These are phyloP conservation scores for Lathyrus tuberosus DNA, from an alignment of 306 rosid genomes.

Conservation along the genomic window DNA sequence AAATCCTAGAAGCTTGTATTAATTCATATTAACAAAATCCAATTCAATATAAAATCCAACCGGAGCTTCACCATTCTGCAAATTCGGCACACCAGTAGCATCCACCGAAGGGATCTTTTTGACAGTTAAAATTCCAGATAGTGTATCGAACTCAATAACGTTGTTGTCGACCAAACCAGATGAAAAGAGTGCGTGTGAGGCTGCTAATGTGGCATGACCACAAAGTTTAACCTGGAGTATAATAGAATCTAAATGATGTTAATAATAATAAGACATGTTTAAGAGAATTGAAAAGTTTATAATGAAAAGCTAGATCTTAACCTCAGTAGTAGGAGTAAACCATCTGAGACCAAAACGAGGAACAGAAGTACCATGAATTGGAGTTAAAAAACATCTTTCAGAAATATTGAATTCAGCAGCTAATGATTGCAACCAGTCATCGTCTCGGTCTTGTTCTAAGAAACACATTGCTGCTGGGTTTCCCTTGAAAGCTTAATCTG, in stretches of 20 bases:
- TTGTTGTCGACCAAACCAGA: slow-evolving; percentile 49
- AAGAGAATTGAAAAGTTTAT: not conserved
- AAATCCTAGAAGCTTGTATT: too few species aligned
- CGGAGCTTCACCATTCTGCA: not conserved
- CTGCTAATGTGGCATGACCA: slow-evolving; percentile 88
- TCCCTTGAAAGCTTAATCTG: slow-evolving; percentile 71
- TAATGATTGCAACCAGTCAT: slow-evolving; percentile 59
- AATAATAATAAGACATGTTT: not conserved
- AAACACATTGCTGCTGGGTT: slow-evolving; percentile 79
- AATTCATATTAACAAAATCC: too few species aligned
- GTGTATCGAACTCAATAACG: slow-evolving; percentile 61
- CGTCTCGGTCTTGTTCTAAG: slow-evolving; percentile 59
- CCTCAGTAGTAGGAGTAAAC: slow-evolving; percentile 76
- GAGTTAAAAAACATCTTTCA: slow-evolving; percentile 54
- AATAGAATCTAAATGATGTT: not conserved
- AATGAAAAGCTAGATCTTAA: too few species aligned
- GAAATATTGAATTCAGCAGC: slow-evolving; percentile 69
- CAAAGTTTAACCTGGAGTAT: slow-evolving; percentile 71
- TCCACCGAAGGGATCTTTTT: slow-evolving; percentile 38
- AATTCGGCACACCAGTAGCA: slow-evolving; percentile 1
- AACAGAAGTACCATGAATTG: slow-evolving; percentile 36
- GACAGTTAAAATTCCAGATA: slow-evolving; percentile 67
- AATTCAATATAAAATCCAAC: too few species aligned
- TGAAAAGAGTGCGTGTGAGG: slow-evolving; percentile 60
- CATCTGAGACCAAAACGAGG: slow-evolving; percentile 75